phyloP scores from a whole-genome alignment of 2,329 filamentous ascomycete genomes.

The Pyrenophora teres region DNA sequence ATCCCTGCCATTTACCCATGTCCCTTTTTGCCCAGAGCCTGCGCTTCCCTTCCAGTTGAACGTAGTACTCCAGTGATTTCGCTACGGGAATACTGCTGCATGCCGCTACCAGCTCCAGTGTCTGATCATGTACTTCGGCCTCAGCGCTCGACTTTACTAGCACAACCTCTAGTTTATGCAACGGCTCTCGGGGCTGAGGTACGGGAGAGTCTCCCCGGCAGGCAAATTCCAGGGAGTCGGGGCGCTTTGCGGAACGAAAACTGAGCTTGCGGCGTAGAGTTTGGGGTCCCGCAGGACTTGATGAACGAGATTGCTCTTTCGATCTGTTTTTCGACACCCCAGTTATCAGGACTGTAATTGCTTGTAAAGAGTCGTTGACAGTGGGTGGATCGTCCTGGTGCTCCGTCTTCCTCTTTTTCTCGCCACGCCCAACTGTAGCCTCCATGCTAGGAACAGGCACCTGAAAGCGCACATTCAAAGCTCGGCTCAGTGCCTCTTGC shows the following conservation, averaged over 20 bases:
- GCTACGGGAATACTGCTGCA: slow-evolving; percentile 28
- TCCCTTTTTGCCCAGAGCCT: slow-evolving; percentile 31
- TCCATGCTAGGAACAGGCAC: slow-evolving; percentile 33
- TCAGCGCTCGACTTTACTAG: slow-evolving; percentile 27
- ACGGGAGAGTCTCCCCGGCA: slow-evolving; percentile 8
- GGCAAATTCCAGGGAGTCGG: slow-evolving; percentile 10
- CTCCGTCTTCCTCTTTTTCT: slow-evolving; percentile 30
- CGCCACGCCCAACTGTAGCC: slow-evolving; percentile 15
- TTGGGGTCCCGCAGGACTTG: slow-evolving; percentile 4
- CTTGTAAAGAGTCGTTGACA: slow-evolving; percentile 24
- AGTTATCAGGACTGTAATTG: slow-evolving; percentile 20
- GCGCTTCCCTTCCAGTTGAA: slow-evolving; percentile 29
- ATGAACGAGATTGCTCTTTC: slow-evolving; percentile 2
- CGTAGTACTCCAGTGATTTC: slow-evolving; percentile 26
- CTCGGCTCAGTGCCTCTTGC: slow-evolving; percentile 17
- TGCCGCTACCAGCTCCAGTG: slow-evolving; percentile 21
- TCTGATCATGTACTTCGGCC: slow-evolving; percentile 24
- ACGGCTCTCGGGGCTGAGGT: slow-evolving; percentile 9
- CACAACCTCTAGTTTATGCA: slow-evolving; percentile 29
- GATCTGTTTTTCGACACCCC: neutral
- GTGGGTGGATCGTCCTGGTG: slow-evolving; percentile 24
- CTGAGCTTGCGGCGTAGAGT: slow-evolving; percentile 13
- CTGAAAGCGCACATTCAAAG: slow-evolving; percentile 26
- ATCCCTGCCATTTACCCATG: slow-evolving; percentile 27
- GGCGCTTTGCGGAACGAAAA: slow-evolving; percentile 8